Evolutionary conservation across 148 eudicot genomes (phyloP).

Genomic region (Beta vulgaris): DNA sequence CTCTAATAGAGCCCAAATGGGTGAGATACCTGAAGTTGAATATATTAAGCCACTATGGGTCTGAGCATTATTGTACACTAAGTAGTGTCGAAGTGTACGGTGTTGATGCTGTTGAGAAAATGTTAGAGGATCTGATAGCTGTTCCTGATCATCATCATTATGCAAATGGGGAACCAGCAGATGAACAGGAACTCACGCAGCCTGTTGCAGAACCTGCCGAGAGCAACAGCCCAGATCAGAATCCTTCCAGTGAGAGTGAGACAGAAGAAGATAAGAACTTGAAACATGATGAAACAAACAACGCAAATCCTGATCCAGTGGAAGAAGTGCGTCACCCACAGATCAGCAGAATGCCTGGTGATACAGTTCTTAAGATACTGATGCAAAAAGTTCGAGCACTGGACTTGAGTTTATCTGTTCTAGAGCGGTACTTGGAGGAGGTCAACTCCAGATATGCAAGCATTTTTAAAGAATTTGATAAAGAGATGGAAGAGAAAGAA

Average conservation of each 20-base stretch:
- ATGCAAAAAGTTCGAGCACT: constrained; percentile 91
- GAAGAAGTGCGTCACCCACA: constrained; percentile 73
- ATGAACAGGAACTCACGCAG: constrained; percentile 31
- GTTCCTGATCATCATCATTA: constrained; percentile 50
- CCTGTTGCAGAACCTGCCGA: constrained; percentile 28
- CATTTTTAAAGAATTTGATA: constrained; percentile 71
- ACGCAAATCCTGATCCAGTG: constrained; percentile 53
- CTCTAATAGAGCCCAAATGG: constrained; percentile 90
- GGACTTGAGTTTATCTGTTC: constrained; percentile 77
- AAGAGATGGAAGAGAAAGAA: constrained; percentile 64
- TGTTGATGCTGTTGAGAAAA: constrained; percentile 91
- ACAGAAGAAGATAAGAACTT: constrained; percentile 34
- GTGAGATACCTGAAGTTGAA: constrained; percentile 79
- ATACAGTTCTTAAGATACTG: constrained; percentile 89
- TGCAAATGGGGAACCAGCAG: constrained; percentile 31
- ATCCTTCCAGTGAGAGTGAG: constrained; percentile 30
- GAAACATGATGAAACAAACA: constrained; percentile 29
- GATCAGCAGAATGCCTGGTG: constrained; percentile 91
- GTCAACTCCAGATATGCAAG: constrained; percentile 67
- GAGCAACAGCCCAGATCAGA: constrained; percentile 26
- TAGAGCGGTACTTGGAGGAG: constrained; percentile 86
- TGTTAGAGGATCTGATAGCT: constrained; percentile 88
- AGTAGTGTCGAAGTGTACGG: constrained; percentile 94
- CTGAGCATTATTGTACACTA: constrained; percentile 89
- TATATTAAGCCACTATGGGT: constrained; percentile 78